Evolutionary conservation across 352 stramenopile species (phyloP), one percentile per base, ranked within the genome.

Genomic region (Pythium dissotocum): DNA sequence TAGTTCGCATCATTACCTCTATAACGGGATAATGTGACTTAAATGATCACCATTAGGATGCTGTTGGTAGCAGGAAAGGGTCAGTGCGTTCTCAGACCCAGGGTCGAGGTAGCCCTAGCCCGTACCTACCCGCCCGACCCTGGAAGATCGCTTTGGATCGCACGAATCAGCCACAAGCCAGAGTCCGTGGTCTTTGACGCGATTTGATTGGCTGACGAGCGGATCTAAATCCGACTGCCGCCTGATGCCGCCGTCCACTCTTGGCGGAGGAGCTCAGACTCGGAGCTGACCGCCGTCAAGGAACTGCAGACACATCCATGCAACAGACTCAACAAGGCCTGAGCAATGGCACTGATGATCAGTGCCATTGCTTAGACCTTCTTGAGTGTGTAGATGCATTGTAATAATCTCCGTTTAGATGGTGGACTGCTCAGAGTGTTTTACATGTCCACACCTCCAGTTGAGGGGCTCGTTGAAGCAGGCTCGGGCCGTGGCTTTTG

Each of bases 61-160:
- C 0, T 13, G 35, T 6, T 35, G 21, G 16, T 33, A 28, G 35
- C 5, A 16, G 30, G 44, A 4, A 26, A 49, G 18, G 24, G n/a
- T 24, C 14, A 6, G 46, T 30, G 44, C 33, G 48, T 73, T 63
- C 67, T 73, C 67, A 73, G 67, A 73, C 32, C 33, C 28, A 59
- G 48, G 36, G 49, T 68, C 36, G 13, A 36, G 14, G 18, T 26
- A 62, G 58, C 51, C 32, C 67, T 65, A 74, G 10, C 30, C 68
- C 51, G 63, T 33, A 18, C 60, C 67, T 69, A 69, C 8, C 40
- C 66, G 21, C 14, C 56, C 52, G 68, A 62, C 68, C 62, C 42
- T 74, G 18, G 4, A 74, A 70, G 68, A 74, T 74, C 68, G 64
- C 35, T 35, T 62, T 66, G 49, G 67, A 73, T 73, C 67, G 61